phyloP scores from a whole-genome alignment of 164 flowering plant genomes.

The Warburgia ugandensis region DNA sequence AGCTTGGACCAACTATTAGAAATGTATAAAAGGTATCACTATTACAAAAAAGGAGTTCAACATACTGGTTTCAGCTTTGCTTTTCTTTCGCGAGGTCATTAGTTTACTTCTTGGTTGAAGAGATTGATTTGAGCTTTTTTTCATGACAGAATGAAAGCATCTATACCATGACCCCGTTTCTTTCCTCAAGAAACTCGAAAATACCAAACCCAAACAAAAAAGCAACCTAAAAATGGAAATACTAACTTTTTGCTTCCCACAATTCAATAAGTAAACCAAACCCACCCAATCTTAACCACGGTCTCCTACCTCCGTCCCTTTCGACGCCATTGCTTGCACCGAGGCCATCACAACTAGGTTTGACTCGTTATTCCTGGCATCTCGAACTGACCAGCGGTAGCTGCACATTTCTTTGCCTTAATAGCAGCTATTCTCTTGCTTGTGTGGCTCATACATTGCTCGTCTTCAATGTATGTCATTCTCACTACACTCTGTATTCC shows the following conservation, averaged over 20 bases:
- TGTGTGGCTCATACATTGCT: slow-evolving; percentile 47
- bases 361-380: not conserved
- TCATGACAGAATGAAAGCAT: no score
- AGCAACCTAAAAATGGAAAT: slow-evolving; percentile 13
- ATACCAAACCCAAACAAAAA: slow-evolving; percentile 22
- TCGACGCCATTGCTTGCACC: not conserved
- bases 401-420: slow-evolving; percentile 42
- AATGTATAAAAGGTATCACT: no score
- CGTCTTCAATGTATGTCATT: slow-evolving; percentile 43
- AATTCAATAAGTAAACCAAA: no score
- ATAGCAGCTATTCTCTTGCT: slow-evolving; percentile 36
- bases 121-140: no score
- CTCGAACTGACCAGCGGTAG: no score
- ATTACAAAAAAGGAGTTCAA: no score
- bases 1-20: no score
- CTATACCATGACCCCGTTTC: no score
- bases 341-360: not conserved
- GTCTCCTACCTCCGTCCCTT: not conserved
- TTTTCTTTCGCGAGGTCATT: no score
- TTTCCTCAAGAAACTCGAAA: slow-evolving; percentile 5
- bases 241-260: not conserved
- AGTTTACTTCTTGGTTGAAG: no score
- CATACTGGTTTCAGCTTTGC: no score
- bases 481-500: not conserved
- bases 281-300: no score